A percentile compares a stretch with the other conserved stretches of the same genome.
Evolutionary conservation across 2,329 filamentous ascomycete species (phyloP).

Genomic region (Pestalotiopsis sp.): DNA sequence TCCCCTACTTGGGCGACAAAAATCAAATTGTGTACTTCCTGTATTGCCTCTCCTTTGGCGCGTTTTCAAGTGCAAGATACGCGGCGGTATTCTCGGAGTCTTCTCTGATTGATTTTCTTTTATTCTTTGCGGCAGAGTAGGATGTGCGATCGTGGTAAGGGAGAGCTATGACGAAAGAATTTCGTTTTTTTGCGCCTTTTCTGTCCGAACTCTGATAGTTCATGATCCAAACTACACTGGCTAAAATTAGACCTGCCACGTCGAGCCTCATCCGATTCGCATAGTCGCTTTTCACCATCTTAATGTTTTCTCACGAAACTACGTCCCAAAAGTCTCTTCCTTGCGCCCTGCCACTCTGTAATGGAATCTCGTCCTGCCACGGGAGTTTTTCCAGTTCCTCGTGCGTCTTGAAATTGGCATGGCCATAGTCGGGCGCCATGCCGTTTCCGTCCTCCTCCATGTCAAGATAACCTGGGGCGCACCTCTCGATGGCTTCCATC

Average conservation of each 20-base stretch:
- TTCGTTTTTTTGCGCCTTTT: too few relatives aligned
- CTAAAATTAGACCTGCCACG: too few relatives aligned
- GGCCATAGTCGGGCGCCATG: neutral
- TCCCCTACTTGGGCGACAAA: neutral
- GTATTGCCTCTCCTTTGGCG: neutral
- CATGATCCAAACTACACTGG: too few relatives aligned
- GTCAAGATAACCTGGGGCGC: neutral
- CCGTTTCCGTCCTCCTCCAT: neutral
- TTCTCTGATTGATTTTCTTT: neutral
- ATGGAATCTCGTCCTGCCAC: neutral
- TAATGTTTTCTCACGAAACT: neutral
- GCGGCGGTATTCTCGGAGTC: neutral
- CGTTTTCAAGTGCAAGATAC: neutral
- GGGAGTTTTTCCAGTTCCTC: neutral
- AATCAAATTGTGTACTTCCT: neutral
- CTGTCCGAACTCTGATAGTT: too few relatives aligned
- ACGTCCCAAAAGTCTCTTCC: neutral
- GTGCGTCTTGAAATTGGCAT: neutral
- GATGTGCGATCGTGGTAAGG: too few relatives aligned
- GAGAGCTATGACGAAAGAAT: too few relatives aligned
- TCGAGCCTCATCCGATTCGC: too few relatives aligned
- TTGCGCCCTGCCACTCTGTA: neutral
- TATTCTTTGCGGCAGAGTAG: too few relatives aligned
- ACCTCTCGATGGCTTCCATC: neutral
- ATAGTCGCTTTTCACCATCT: too few relatives aligned